These are phyloP conservation scores for Colletotrichum costaricense DNA, from an alignment of 2,329 filamentous ascomycete species.

Conservation along the genomic window DNA sequence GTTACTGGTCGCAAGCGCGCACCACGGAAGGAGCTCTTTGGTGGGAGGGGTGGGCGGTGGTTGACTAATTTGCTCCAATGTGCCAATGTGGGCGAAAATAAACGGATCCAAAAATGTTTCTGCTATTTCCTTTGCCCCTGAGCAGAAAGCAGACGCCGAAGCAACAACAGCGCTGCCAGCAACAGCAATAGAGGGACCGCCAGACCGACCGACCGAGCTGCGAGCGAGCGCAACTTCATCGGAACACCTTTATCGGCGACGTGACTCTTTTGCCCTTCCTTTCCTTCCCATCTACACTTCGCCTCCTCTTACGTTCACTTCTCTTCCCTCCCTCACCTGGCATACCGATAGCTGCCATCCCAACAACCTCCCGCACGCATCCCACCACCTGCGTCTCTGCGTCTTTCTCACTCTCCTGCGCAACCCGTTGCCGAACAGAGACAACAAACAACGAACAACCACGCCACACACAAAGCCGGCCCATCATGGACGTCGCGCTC, in stretches of 20 bases:
- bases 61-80: background rate
- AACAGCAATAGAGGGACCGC: background rate
- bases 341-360: background rate
- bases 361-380: background rate
- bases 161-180: background rate
- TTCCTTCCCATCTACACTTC: background rate
- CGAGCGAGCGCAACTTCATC: slow-evolving; percentile 3
- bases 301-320: background rate
- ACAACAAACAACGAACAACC: background rate
- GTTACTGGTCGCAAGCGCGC: background rate
- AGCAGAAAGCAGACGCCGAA: background rate
- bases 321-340: too few relatives aligned
- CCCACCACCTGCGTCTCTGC: background rate
- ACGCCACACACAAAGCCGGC: slow-evolving; percentile 6
- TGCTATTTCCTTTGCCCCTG: background rate
- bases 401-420: too few relatives aligned
- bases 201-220: background rate
- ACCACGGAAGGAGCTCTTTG: background rate
- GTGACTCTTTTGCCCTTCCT: background rate
- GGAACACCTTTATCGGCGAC: background rate
- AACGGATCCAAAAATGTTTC: background rate
- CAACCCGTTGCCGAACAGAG: background rate
- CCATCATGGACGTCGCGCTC: slow-evolving; percentile 51
- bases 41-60: background rate
- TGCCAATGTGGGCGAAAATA: background rate